Percentiles rank a stretch among this genome's conserved stretches.
Conservation (phyloP, 768 basidiomycete species). For the Rubroboletus pulcherrimus region DNA sequence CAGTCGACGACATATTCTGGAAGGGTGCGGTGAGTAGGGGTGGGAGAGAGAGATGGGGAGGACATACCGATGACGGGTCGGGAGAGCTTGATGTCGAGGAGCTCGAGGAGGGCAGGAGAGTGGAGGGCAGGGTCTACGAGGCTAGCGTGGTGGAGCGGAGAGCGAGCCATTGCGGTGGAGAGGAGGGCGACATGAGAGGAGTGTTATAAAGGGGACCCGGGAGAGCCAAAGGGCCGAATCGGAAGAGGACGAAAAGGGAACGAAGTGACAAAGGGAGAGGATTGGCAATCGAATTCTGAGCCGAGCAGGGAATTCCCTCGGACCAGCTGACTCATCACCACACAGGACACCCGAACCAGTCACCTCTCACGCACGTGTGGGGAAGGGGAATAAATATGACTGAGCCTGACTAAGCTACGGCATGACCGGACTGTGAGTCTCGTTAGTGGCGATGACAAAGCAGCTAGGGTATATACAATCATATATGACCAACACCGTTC, state of each 20-base stretch:
- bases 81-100: constrained; percentile 63
- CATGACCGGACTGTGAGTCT: background rate
- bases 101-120: constrained; percentile 62
- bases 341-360: no score
- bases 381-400: background rate
- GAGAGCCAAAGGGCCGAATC: constrained; percentile 33
- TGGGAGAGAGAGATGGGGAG: background rate
- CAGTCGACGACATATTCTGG: constrained; percentile 70
- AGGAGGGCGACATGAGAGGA: constrained; percentile 6
- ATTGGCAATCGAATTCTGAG: constrained; percentile 26
- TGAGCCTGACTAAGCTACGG: constrained; percentile 14
- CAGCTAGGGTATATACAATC: constrained; percentile 6
- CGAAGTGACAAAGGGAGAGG: constrained; percentile 16
- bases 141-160: constrained; percentile 43
- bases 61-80: constrained; percentile 61
- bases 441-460: background rate
- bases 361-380: no score
- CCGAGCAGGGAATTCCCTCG: constrained; percentile 14
- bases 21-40: background rate
- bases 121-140: constrained; percentile 65
- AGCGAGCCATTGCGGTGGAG: constrained; percentile 16
- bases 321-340: constrained; percentile 9
- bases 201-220: constrained; percentile 33
- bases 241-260: constrained; percentile 30
- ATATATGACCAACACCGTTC: background rate